These are phyloP conservation scores for Pisolithus orientalis DNA, from an alignment of 768 basidiomycete species.

Conservation along the genomic window DNA sequence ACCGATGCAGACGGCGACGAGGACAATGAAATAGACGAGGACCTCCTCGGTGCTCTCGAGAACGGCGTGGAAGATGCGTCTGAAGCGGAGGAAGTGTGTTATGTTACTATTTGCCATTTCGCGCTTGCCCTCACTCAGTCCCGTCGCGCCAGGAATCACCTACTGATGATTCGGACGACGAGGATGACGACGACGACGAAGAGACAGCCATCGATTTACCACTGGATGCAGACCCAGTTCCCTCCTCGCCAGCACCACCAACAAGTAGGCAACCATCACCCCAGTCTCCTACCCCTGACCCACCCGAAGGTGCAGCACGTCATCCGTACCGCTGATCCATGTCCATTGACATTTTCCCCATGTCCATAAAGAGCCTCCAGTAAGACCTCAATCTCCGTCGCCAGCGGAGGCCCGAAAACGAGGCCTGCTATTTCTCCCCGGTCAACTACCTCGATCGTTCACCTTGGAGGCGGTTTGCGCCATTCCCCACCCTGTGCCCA, in stretches of 20 bases:
- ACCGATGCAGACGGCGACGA: slow-evolving; percentile 41
- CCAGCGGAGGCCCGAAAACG: slow-evolving; percentile 50
- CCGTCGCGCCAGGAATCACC: slow-evolving; percentile 41
- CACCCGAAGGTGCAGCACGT: slow-evolving; percentile 26
- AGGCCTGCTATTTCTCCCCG: slow-evolving; percentile 30
- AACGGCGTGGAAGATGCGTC: slow-evolving; percentile 55
- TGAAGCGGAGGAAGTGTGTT: slow-evolving; percentile 66
- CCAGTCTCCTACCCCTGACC: slow-evolving; percentile 25
- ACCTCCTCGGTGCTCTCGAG: slow-evolving; percentile 54
- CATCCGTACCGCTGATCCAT: not conserved
- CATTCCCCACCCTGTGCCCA: slow-evolving; percentile 82
- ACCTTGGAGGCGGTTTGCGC: slow-evolving; percentile 90
- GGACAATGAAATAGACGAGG: slow-evolving; percentile 50
- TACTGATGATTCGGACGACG: slow-evolving; percentile 56
- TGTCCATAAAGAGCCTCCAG: slow-evolving; percentile 15
- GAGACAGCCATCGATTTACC: slow-evolving; percentile 32
- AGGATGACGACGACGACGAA: slow-evolving; percentile 51
- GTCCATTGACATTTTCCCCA: slow-evolving; percentile 15
- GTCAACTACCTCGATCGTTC: slow-evolving; percentile 51
- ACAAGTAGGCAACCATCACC: slow-evolving; percentile 18
- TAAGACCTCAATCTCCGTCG: slow-evolving; percentile 40
- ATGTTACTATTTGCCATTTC: not conserved
- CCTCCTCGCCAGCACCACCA: slow-evolving; percentile 23
- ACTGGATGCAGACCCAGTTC: slow-evolving; percentile 25
- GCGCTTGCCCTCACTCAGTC: slow-evolving; percentile 4